Base-by-base conservation (phyloP, 2,329 filamentous ascomycete genomes). In the Alternaria arborescens region DNA sequence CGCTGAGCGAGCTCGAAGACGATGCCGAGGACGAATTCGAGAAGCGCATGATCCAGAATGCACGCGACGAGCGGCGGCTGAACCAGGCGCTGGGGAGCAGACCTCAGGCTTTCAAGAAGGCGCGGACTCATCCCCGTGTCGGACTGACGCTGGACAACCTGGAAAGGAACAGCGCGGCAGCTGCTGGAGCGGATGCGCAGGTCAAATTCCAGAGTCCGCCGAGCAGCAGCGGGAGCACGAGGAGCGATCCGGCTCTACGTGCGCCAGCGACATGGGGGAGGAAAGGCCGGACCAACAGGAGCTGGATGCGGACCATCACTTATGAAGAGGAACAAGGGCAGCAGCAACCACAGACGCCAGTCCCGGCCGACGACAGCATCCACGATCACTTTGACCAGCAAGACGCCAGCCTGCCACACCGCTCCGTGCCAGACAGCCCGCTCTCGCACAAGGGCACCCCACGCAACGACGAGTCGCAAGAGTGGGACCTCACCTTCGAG, bases 191-290 rank as follows among this genome's bases (percentile, higher is more conserved):
- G 22, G 66, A 55, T 34, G 67, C 60, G 60, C 69, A 70, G 12
- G 61, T 64, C 46, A 61, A 66, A 30, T 57, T 70, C 16, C 52
- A 70, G 40, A 74, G 75, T 44, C 72, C 75, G 38, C 67, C 68
- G 48, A 78, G 77, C 67, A 80, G 79, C 68, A 77, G 68, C 51
- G 78, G 73, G 30, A 75, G 72, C 40, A 57, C 63, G 38, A 65
- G 64, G 28, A 80, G 78, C 28, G 81, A 82, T 56, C 81, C 81
- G 24, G 79, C 81, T 4, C 64, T 83, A 38, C 80, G 80, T 36
- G 71, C 80, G 58, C 83, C 83, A 38, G 69, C 76, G 41, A 72
- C 79, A 63, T 85, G 83, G 83, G 83, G 82, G n/a, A 71, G 81
- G 55, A 83, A 81, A 68, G 79, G 74, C 26, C 78, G 79, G 56